Evolutionary conservation across 495 filamentous ascomycete species (phyloP), one percentile per base, ranked within the genome.

Genomic region (Jackrogersella multiformis): DNA sequence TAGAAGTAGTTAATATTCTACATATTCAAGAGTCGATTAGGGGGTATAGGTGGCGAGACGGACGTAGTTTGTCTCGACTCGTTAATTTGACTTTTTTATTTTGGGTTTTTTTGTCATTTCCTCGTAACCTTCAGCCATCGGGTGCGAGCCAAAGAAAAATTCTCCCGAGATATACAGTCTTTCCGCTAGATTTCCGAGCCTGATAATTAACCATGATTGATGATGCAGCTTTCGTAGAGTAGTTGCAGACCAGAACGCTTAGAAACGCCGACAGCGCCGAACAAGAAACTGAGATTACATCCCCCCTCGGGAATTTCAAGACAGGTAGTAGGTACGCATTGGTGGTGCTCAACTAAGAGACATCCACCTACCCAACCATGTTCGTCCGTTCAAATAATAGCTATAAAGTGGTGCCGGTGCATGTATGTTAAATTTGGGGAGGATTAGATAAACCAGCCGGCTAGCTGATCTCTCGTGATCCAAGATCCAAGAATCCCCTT

Each of bases 211-310:
- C 51, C 46, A 70, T 49, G 55, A 56, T n/a, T 44, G 54, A 28
- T n/a, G 60, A 70, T 66, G 67, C 49, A 69, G 54, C 16, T 45
- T 28, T 34, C 26, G 26, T 39, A 36, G 6, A 36, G 34, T n/a
- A 36, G 34, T 36, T 52, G 59, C 41, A 46, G 56, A 20, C 30
- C 45, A 58, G 49, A 61, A 61, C 42, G 61, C 61, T 61, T 69
- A 24, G 51, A 58, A 70, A 70, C 57, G 67, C 67, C 67, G 57
- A 49, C 26, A 57, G 67, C 61, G 67, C 67, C 67, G 61, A 66
- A 66, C 45, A 58, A 41, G 38, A 62, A 58, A 45, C 36, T 51
- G 18, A 62, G 52, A 70, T 21, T 66, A 46, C 56, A 64, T 61
- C 56, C 44, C 28, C 41, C 46, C 28, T 28, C 46, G 15, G 36